Base-by-base conservation (phyloP, 140 eudicot genomes). In the Anethum foeniculum region DNA sequence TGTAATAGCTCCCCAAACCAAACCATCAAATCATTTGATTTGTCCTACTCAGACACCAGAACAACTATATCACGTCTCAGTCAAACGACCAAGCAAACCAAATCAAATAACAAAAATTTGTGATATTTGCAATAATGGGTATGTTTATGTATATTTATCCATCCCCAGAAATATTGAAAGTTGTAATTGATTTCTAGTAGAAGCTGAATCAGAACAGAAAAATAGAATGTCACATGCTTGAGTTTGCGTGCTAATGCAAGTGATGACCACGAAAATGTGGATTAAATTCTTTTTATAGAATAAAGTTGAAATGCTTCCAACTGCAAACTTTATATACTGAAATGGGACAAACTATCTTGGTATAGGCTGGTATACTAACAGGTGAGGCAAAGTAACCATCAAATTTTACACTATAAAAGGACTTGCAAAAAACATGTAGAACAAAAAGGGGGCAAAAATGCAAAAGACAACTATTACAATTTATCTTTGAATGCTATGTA, bases 401-500 rank as follows among this genome's bases (percentile, higher is more conserved):
- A 81, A 6, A 23, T 32, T 52, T 23, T 54, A 25, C 71, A 56
- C 52, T 34, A 56, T 30, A 16, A 9, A 72, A 41, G 71, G 41
- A 56, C 62, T 36, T 25, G 1, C 2, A 41, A 39, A 39, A 9
- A 18, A 8, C 19, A n/a, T 7, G 28, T 39, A 43, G 11, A 23
- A 51, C 43, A 25, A 11, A 73, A 5, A 30, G 27, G 9, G 25
- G n/a, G 76, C 68, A 16, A 19, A 43, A 60, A 46, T 47, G 77
- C 23, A 71, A 38, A 23, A 36, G 60, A 71, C 28, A 32, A 34
- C 44, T 76, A 52, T 75, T 79, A 79, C 88, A 85, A 41, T 23
- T 51, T 75, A 75, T 68, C 86, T 83, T 78, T 52, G 36, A 79
- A 79, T 79, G 81, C 60, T 90, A 90, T 87, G 85, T 90, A 90